Conservation (phyloP, 2,329 filamentous ascomycete genomes). For the Fusarium sp. region DNA sequence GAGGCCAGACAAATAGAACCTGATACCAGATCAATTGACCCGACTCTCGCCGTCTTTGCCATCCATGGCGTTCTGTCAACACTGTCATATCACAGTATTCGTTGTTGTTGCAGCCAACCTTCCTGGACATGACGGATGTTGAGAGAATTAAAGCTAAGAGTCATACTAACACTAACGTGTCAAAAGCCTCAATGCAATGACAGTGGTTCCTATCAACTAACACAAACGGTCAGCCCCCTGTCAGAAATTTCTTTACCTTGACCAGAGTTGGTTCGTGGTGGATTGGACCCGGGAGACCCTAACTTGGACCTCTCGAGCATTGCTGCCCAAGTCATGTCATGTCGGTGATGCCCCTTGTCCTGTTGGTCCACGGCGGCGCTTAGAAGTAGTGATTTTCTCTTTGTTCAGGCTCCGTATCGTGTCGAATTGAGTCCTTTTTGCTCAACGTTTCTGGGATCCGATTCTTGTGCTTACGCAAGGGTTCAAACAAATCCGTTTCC, state of each 20-base stretch:
- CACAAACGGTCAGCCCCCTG: conserved; percentile 12
- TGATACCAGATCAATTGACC: conserved; percentile 1
- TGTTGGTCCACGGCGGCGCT: conserved; percentile 39
- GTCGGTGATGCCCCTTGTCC: conserved; percentile 33
- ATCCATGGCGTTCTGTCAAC: background rate
- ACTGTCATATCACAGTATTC: background rate
- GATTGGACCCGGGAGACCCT: conserved; percentile 8
- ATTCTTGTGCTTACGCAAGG: conserved; percentile 27
- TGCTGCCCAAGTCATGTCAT: conserved; percentile 34
- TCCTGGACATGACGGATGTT: background rate
- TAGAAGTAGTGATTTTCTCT: conserved; percentile 21
- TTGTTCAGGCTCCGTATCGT: background rate
- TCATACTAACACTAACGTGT: conserved; percentile 40
- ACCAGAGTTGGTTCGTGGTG: conserved; percentile 22
- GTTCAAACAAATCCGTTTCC: conserved; percentile 10
- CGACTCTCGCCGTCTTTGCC: background rate
- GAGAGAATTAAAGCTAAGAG: conserved; percentile 25
- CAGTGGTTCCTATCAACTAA: conserved; percentile 22
- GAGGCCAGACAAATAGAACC: conserved; percentile 22
- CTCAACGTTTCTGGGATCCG: conserved; percentile 12
- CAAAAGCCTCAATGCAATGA: conserved; percentile 19
- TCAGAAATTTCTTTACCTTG: background rate
- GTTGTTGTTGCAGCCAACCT: background rate
- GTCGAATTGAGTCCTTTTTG: background rate
- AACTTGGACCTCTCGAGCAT: conserved; percentile 25